Base-by-base conservation (phyloP, 495 filamentous ascomycete species). In the Penicillium soppii region DNA sequence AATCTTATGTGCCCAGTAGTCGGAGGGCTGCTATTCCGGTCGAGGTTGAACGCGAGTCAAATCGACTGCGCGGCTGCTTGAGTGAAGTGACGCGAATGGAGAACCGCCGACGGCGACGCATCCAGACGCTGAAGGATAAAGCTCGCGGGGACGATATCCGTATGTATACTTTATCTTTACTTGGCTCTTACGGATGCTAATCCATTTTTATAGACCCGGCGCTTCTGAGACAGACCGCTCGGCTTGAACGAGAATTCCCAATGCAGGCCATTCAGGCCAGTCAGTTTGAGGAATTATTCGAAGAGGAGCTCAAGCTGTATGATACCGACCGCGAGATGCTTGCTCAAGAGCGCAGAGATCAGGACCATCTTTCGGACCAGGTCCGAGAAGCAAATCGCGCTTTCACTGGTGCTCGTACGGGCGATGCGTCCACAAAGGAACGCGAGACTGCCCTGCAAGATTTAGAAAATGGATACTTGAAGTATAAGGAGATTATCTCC, bases 251-350 rank as follows among this genome's bases (percentile, higher is more conserved):
- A 6, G 83, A 87, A 33, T 91, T 88, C 48, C 87, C 92, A 1
- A 90, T 89, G 77, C 90, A 89, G 26, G 78, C 82, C 23, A 85
- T 98, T 39, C 85, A 89, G 33, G 83, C 92, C 2, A 88, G 83
- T 15, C 89, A 96, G 50, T 98, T 98, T 58, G 94, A 97, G 57
- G 82, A 83, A 39, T 83, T 97, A 27, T 97, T 97, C 48, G 90
- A 95, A 60, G 77, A 87, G 42, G 84, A 90, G 2, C 77, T 98
- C 8, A 76, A 76, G 8, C 70, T 82, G n/a, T 98, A 97, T 61
- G 85, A 94, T 54, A 61, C 83, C 1, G 91, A 97, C 50, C 64
- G 85, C 21, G 77, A 83, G 5, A 82, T 83, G 52, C 66, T 96
- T 1, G 74, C 79, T 13, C 77, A 85, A 49, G 94, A 98, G 63